phyloP scores from a whole-genome alignment of 2,329 filamentous ascomycete species.

The Hymenoscyphus infarciens region DNA sequence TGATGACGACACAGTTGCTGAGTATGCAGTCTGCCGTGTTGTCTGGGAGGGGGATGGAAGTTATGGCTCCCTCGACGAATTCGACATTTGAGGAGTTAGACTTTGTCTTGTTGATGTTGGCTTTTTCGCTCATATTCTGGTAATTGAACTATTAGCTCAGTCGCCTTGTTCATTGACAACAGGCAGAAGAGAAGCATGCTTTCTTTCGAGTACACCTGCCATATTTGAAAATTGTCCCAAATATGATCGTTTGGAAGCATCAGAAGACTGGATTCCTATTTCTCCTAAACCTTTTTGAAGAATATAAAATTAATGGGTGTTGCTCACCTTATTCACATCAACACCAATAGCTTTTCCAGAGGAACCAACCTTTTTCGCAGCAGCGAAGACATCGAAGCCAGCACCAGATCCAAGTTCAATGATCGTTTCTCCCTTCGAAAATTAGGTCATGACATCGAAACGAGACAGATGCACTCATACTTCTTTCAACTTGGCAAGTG shows the following conservation, averaged over 20 bases:
- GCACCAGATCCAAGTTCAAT: conserved; percentile 56
- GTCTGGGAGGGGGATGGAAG: conserved; percentile 43
- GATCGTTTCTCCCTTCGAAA: conserved; percentile 49
- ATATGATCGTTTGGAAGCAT: too few relatives aligned
- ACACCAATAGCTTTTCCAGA: conserved; percentile 51
- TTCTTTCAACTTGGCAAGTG: conserved; percentile 17
- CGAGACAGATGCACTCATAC: conserved; percentile 6
- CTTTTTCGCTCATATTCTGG: conserved; percentile 53
- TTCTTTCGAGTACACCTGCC: not conserved
- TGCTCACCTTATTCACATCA: conserved; percentile 36
- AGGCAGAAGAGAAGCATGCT: not conserved
- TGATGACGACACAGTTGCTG: conserved; percentile 62
- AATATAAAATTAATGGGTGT: too few relatives aligned
- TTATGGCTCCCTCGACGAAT: conserved; percentile 52
- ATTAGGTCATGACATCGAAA: not conserved
- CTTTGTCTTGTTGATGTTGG: conserved; percentile 43
- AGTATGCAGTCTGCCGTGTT: conserved; percentile 53
- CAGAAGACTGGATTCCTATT: too few relatives aligned
- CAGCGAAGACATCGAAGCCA: conserved; percentile 56
- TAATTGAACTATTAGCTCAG: not conserved
- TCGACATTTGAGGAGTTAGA: conserved; percentile 42
- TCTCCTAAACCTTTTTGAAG: too few relatives aligned
- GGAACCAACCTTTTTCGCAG: conserved; percentile 45
- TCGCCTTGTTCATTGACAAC: too few relatives aligned
- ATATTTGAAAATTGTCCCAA: too few relatives aligned